Percentiles rank a stretch among this genome's conserved stretches.
Evolutionary conservation across 176 grass and related monocot genomes (phyloP).

Genomic region (Coix lacrymajobi): DNA sequence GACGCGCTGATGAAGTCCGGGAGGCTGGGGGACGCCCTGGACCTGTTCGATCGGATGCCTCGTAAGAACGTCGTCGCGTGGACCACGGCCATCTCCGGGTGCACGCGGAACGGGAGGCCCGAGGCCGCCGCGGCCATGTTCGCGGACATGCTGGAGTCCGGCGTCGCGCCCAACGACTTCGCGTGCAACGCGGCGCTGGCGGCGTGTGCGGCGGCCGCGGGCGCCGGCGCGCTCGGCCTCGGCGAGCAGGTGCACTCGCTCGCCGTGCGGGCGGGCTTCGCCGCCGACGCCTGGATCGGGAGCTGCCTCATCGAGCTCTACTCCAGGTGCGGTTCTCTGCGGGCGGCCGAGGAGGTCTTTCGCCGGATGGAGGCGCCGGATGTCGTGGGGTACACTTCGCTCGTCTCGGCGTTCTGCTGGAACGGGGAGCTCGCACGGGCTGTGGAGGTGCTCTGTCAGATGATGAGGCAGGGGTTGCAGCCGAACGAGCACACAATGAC

Average conservation of each 20-base stretch:
- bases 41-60: constrained; percentile 61
- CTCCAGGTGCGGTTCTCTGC: constrained; percentile 43
- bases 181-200: constrained; percentile 59
- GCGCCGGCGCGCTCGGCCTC: constrained; percentile 7
- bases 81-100: constrained; percentile 67
- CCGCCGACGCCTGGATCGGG: constrained; percentile 36
- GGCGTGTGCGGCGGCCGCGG: constrained; percentile 47
- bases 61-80: constrained; percentile 66
- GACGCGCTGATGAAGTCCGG: constrained; percentile 48
- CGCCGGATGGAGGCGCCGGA: constrained; percentile 39
- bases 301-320: constrained; percentile 60
- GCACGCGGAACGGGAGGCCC: constrained; percentile 28
- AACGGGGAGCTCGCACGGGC: constrained; percentile 32
- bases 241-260: constrained; percentile 74
- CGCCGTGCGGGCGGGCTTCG: constrained; percentile 38
- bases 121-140: constrained; percentile 27
- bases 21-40: constrained; percentile 31
- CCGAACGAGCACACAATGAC: constrained; percentile 71
- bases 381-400: constrained; percentile 69
- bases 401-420: constrained; percentile 59
- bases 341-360: constrained; percentile 35
- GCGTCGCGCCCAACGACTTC: constrained; percentile 59
- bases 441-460: constrained; percentile 27
- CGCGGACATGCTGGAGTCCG: constrained; percentile 42
- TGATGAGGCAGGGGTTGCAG: constrained; percentile 35